Base-by-base conservation (phyloP, 2,329 filamentous ascomycete species). In the Claviceps maximensis region DNA sequence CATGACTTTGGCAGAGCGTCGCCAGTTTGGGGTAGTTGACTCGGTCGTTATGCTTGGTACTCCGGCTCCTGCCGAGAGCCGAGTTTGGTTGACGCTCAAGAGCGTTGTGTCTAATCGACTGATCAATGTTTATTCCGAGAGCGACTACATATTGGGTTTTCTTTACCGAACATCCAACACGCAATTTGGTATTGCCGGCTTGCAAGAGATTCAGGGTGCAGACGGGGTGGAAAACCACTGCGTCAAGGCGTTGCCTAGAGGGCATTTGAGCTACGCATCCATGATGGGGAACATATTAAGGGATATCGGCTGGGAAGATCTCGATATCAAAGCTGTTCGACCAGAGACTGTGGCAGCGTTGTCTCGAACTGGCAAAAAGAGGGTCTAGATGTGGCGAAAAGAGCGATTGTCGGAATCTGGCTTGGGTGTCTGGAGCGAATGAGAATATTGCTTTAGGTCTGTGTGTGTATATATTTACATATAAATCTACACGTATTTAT, bases 91-190 rank as follows among this genome's bases (percentile, higher is more conserved):
- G 29, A 76, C 81, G 6, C 77, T 95, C 63, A 83, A 87, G 57
- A 84, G 81, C 54, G 86, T 91, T 2, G 88, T 95, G 4, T 78
- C 82, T 42, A 89, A 90, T 0, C 81, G 89, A 23, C 74, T 96
- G n/a, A 77, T 96, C 62, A 97, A 96, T 60, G 89, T 93, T 3
- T 96, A 84, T 65, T 94, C 87, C 1, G 82, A 85, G 50, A 87
- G 88, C 47, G 91, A 97, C 66, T 89, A 88, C 58, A 82, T 96
- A 25, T 81, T 97, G 2, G 89, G 83, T 1, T 95, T 96, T 65
- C 73, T 96, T 41, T 95, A 91, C 65, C 83, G 91, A 50, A 87
- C 82, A 2, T 87, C 86, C 52, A 89, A 84, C 59, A 79, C 91
- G 49, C 84, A 93, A 58, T 84, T 86, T 56, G 90, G 91, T 2